phyloP scores from a whole-genome alignment of 441 rosid species.

The Melastoma candidum region DNA sequence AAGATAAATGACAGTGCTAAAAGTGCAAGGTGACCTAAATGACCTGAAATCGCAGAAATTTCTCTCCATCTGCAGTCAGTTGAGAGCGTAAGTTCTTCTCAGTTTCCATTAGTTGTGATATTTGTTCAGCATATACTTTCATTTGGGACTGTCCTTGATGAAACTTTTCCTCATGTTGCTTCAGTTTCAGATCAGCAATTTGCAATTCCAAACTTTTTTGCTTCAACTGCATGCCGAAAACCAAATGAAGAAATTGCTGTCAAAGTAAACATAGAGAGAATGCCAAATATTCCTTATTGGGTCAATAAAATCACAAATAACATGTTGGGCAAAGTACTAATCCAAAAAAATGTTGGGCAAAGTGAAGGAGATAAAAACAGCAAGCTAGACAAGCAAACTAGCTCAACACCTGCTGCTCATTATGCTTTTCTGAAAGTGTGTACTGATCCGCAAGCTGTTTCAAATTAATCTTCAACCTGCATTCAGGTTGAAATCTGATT shows the following conservation, averaged over 20 bases:
- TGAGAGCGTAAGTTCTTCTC: constrained; percentile 80
- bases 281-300: too few species aligned
- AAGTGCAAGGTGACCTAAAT: neutral
- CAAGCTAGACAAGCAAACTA: neutral
- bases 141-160: constrained; percentile 77
- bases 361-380: neutral
- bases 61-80: constrained; percentile 86
- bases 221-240: constrained; percentile 47
- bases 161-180: constrained; percentile 82
- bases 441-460: too few species aligned
- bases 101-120: constrained; percentile 66
- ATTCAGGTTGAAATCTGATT: constrained; percentile 16
- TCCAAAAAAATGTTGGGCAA: constrained; percentile 1
- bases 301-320: too few species aligned
- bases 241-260: constrained; percentile 5
- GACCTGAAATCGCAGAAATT: constrained; percentile 93
- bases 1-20: neutral
- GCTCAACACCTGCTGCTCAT: constrained; percentile 52
- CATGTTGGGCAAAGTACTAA: neutral
- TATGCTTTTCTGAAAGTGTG: constrained; percentile 11
- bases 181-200: constrained; percentile 59
- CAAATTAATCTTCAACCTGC: constrained; percentile 75
- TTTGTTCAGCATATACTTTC: constrained; percentile 88
- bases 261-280: too few species aligned
- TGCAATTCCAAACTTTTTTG: constrained; percentile 81